Evolutionary conservation across 345 rosid genomes (phyloP).

Genomic region (Adansonia digitata): DNA sequence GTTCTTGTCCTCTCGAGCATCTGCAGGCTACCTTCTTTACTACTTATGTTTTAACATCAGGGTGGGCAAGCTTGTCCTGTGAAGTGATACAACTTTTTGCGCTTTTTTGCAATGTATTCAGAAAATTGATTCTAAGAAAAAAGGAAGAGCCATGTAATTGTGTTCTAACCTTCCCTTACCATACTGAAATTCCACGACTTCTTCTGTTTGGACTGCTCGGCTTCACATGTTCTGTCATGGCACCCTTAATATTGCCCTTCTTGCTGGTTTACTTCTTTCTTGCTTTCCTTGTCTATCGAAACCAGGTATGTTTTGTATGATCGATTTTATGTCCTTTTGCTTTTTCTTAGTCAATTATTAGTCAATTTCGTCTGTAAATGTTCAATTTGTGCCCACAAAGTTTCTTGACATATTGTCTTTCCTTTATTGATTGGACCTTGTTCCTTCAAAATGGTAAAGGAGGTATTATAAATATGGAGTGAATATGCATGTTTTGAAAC

Average conservation of each 20-base stretch:
- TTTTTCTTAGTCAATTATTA: background rate
- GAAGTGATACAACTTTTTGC: slow-evolving; percentile 56
- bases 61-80: slow-evolving; percentile 63
- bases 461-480: background rate
- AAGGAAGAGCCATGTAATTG: slow-evolving; percentile 39
- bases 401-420: background rate
- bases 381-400: background rate
- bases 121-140: slow-evolving; percentile 35
- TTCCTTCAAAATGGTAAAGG: background rate
- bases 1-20: slow-evolving; percentile 12
- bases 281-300: slow-evolving; percentile 65
- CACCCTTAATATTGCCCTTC: slow-evolving; percentile 78
- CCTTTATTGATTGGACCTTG: background rate
- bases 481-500: background rate
- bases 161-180: slow-evolving; percentile 62
- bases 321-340: background rate
- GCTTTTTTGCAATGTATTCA: slow-evolving; percentile 38
- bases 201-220: slow-evolving; percentile 83
- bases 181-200: slow-evolving; percentile 81
- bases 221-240: slow-evolving; percentile 76
- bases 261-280: slow-evolving; percentile 65
- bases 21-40: slow-evolving; percentile 88
- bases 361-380: slow-evolving; percentile 2
- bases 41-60: slow-evolving; percentile 71
- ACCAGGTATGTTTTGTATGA: slow-evolving; percentile 51